Base-by-base conservation (phyloP, 2,329 filamentous ascomycete genomes). In the Fusarium liriodendri region DNA sequence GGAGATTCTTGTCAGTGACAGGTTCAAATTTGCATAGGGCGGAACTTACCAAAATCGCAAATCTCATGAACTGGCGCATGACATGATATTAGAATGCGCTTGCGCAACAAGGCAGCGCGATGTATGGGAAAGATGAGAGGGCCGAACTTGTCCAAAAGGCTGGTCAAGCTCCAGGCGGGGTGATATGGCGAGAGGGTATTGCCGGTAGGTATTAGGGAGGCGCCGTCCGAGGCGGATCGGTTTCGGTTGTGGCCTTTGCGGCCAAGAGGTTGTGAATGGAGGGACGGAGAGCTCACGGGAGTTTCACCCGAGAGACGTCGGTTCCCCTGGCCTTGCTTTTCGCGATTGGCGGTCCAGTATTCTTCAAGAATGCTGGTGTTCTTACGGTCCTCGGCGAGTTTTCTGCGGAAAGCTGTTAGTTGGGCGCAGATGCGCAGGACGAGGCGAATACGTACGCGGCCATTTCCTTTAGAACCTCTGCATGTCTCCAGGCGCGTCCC, bases 41-140 rank as follows among this genome's bases (percentile, higher is more conserved):
- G 14, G 0, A 22, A 78, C 85, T 55, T 86, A 98, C 95, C 95
- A 87, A 95, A 97, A 82, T 98, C 94, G 85, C 96, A 98, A 63
- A 91, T 89, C 77, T 91, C 87, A 80, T 95, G 92, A 25, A 99
- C 95, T 1, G 97, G 97, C 13, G 95, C 92, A 81, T 95, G 91
- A 20, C 93, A 93, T 29, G 97, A 92, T 70, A 99, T 92, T 61
- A 99, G 84, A 65, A 99, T 96, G 66, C 97, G 90, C 84, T 97
- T 96, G 66, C 96, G 90, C 71, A 98, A 84, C 59, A 99, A 84
- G 9, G 95, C 95, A 52, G 95, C 95, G 77, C 97, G 91, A 77
- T 98, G 93, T 71, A 99, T 89, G 13, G 97, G 94, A 79, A 98
- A 99, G 60, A 98, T 90, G 65, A 99, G 87, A 1, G 97, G 97